These are phyloP conservation scores for Zygosaccharomyces rouxii DNA, from an alignment of 805 yeast genomes.

Conservation along the genomic window DNA sequence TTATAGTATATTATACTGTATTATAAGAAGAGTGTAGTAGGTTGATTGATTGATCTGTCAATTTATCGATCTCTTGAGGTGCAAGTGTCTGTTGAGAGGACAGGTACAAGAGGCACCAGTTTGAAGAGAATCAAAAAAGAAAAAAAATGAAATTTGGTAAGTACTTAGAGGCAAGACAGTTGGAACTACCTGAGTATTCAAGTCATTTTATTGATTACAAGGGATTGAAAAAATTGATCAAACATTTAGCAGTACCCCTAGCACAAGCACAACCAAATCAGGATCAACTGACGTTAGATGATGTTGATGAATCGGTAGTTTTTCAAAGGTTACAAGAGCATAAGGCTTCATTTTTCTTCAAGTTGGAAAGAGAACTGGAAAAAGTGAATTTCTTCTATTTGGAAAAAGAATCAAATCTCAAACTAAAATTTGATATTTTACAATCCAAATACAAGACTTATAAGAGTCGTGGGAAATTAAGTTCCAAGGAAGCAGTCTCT, in stretches of 20 bases:
- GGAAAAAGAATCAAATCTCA: conserved; percentile 85
- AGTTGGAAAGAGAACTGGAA: conserved; percentile 89
- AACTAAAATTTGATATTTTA: conserved; percentile 71
- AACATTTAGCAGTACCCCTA: conserved; percentile 60
- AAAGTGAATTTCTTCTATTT: conserved; percentile 90
- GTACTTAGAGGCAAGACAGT: conserved; percentile 86
- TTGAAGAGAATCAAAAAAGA: neutral
- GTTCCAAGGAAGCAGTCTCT: conserved; percentile 63
- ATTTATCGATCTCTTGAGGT: neutral
- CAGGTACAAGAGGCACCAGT: neutral
- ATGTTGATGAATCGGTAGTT: conserved; percentile 38
- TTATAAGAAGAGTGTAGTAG: neutral
- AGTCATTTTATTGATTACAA: conserved; percentile 93
- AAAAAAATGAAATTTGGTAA: conserved; percentile 83
- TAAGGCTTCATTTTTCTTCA: conserved; percentile 82
- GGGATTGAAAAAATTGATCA: conserved; percentile 86
- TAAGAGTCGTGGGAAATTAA: conserved; percentile 41
- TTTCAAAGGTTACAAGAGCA: conserved; percentile 72
- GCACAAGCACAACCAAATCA: conserved; percentile 12
- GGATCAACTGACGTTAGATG: conserved; percentile 31
- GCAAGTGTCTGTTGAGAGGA: neutral
- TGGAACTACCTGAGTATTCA: conserved; percentile 92
- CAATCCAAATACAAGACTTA: conserved; percentile 62
- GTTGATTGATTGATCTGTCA: neutral
- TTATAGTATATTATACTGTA: neutral